Evolutionary conservation across 345 rosid species (phyloP), one percentile per base, ranked within the genome.

Genomic region (Excoecaria cochinchinensis): DNA sequence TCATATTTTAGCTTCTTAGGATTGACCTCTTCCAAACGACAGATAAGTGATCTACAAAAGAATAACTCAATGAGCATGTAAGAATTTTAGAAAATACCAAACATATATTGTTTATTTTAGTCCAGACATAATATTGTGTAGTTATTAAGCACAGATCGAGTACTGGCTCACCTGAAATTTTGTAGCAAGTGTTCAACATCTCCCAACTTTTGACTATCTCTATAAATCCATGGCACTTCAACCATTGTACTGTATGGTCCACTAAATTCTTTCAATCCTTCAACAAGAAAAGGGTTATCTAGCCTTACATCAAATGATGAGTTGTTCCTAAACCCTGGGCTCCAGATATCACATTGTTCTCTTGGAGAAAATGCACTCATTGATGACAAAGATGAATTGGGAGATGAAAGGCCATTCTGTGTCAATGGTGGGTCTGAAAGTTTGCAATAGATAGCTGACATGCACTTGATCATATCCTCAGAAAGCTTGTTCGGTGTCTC

Each of bases 401-500:
- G 97, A 81, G 99, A 93, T 21, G 91, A 91, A 69, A 84, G 85
- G 38, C 90, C 82, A 3, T 91, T 90, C 65, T 87, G 86, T 13
- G 77, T 78, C 71, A 79, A 85, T 66, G 95, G 93, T 14, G 99
- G 95, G 68, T 95, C 99, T 19, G 91, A 88, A 52, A 95, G 97
- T 86, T 91, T 95, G 90, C 89, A 87, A 80, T 87, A 93, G 73
- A 95, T 90, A 36, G 87, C 88, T 57, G 98, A 87, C 96, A 95
- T 91, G 86, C 93, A 91, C 87, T 87, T 90, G 72, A 95, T 76
- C 98, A 95, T 95, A 73, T 91, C 98, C 86, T 95, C 97, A n/a
- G 98, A 89, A 61, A 95, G 83, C 84, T 87, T 91, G 91, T 91
- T 93, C 19, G 98, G 95, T 36, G 93, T 86, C 79, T 91, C 97